Base-by-base conservation (phyloP, 768 basidiomycete genomes). In the Russula sp. region DNA sequence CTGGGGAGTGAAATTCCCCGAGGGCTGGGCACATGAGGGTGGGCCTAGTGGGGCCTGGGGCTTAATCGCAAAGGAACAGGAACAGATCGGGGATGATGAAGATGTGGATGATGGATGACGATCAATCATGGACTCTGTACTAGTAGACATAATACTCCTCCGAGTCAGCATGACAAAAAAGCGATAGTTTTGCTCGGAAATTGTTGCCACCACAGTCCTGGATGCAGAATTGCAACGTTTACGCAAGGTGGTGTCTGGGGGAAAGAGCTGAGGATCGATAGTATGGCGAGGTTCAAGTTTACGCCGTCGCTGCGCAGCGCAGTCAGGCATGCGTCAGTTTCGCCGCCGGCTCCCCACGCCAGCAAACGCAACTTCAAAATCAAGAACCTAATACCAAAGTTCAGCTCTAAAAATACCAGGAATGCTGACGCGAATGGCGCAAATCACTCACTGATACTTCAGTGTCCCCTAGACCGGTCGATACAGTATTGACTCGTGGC, bases 1-100 rank as follows among this genome's bases (percentile, higher is more conserved):
- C 0, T 98, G 94, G 94, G 84, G 80, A 14, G n/a, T 69, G 14
- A 71, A 69, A 49, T 50, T 70, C 5, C 68, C 72, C 3, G 32
- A 55, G 9, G 51, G 59, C 20, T 52, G 50, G 59, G 24, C 24
- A n/a, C 54, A 20, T 2, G 52, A 49, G 14, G 30, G 40, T 13
- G 54, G 24, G 10, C 28, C 34, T 8, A 40, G 24, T 16, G 24
- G 24, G 16, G 24, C 40, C 10, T 67, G 64, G 64, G 64, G 59
- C 16, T 54, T 65, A n/a, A 40, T 61, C 26, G 8, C 36, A 30
- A 46, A 42, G 49, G 49, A 57, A 22, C 59, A 28, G 40, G 49
- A 57, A 22, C 59, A 50, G 55, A 10, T 51, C 10, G 48, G 16
- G 54, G 36, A 52, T n/a, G 18, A 16, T 7, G 34, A 20, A 5